phyloP scores from a whole-genome alignment of 805 yeast species.

The Sugiyamaella lignohabitans region DNA sequence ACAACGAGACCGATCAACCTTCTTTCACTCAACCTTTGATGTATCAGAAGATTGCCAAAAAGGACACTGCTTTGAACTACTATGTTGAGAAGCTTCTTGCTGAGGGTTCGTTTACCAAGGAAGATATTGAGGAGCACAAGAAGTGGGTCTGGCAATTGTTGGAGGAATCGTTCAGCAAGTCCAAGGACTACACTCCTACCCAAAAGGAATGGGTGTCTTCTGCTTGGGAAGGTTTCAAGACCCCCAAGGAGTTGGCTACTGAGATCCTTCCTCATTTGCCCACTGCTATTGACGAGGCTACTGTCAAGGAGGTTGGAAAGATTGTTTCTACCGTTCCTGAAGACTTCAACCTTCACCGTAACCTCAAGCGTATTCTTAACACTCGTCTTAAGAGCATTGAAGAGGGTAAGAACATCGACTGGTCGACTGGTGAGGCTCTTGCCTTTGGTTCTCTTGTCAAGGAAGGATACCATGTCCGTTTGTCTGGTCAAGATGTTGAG shows the following conservation, averaged over 20 bases:
- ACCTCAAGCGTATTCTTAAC: constrained; percentile 88
- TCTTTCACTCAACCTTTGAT: constrained; percentile 96
- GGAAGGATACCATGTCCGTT: constrained; percentile 95
- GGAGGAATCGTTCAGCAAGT: constrained; percentile 82
- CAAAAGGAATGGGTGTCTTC: constrained; percentile 97
- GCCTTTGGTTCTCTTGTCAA: constrained; percentile 88
- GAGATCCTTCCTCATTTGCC: constrained; percentile 95
- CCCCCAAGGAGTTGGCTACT: constrained; percentile 93
- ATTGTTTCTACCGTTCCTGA: constrained; percentile 79
- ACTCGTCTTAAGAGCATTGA: constrained; percentile 82
- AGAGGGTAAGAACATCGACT: constrained; percentile 90
- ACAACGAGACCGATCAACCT: constrained; percentile 99
- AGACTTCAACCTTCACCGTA: constrained; percentile 84
- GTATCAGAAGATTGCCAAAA: constrained; percentile 87
- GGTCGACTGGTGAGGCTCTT: constrained; percentile 99
- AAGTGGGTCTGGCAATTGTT: constrained; percentile 95
- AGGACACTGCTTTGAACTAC: constrained; percentile 80
- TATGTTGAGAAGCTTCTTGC: constrained; percentile 71
- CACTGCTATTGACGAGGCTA: constrained; percentile 72
- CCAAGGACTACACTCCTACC: constrained; percentile 85
- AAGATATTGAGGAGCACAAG: constrained; percentile 92
- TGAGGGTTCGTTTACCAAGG: constrained; percentile 85
- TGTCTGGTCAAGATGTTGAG: constrained; percentile 99
- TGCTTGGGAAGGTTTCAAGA: constrained; percentile 98
- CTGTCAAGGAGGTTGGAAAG: constrained; percentile 71